These are phyloP conservation scores for Pholiota adiposa DNA, from an alignment of 1,284 basidiomycete genomes.

Conservation along the genomic window DNA sequence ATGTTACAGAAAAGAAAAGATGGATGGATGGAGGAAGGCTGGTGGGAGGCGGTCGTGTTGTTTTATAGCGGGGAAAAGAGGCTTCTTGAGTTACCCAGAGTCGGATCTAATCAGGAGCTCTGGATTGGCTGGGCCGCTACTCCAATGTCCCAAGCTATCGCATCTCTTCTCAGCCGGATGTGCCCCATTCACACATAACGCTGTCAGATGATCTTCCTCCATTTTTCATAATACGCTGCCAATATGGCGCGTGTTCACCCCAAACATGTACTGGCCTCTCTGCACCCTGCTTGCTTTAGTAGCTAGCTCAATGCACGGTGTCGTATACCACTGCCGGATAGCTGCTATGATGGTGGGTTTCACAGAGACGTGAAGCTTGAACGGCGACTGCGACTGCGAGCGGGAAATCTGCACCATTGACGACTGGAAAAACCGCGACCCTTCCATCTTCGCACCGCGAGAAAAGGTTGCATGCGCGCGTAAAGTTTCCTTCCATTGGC, in stretches of 20 bases:
- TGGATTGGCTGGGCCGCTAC: conserved; percentile 4
- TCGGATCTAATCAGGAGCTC: conserved; percentile 12
- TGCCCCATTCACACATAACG: conserved; percentile 17
- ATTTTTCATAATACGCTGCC: conserved; percentile 23
- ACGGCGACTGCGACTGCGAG: not conserved
- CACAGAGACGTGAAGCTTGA: not conserved
- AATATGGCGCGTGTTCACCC: conserved; percentile 25
- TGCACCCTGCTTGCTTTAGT: not conserved
- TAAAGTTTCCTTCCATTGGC: not conserved
- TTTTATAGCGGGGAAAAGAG: not conserved
- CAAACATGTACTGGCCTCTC: not conserved
- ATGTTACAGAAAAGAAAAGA: conserved; percentile 7
- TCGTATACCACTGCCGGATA: not conserved
- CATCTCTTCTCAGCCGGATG: conserved; percentile 15
- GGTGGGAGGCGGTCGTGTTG: not conserved
- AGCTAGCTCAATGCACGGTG: not conserved
- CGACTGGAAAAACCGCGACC: not conserved
- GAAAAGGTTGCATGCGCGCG: not conserved
- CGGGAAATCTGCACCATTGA: not conserved
- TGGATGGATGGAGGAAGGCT: conserved; percentile 10
- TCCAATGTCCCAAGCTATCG: conserved; percentile 14
- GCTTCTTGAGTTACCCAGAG: conserved; percentile 8
- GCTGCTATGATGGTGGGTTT: not conserved
- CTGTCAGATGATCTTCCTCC: conserved; percentile 23
- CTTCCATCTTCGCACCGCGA: not conserved